Conservation (phyloP, 1,284 basidiomycete species). For the Tremellales sp. region DNA sequence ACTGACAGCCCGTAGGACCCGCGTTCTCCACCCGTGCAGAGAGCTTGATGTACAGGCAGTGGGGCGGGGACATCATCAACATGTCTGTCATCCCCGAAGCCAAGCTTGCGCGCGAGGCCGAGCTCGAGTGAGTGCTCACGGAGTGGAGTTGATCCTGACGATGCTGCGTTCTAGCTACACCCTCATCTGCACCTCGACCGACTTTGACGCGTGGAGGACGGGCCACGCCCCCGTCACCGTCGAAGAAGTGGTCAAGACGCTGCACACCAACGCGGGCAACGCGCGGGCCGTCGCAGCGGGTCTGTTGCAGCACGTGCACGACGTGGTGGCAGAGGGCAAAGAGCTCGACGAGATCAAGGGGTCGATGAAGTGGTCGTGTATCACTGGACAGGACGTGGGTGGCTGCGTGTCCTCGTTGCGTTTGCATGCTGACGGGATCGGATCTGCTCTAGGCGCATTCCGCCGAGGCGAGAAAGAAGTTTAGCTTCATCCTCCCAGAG, state of each 20-base stretch:
- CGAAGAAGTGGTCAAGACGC: slow-evolving; percentile 75
- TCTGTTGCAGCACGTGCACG: slow-evolving; percentile 73
- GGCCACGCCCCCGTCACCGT: slow-evolving; percentile 80
- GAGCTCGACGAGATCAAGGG: slow-evolving; percentile 66
- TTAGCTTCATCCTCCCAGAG: slow-evolving; percentile 72
- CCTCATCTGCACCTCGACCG: slow-evolving; percentile 82
- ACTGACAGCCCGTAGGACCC: slow-evolving; percentile 41
- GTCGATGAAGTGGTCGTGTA: slow-evolving; percentile 76
- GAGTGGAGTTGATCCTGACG: not conserved
- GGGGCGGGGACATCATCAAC: slow-evolving; percentile 93
- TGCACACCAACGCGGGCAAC: slow-evolving; percentile 77
- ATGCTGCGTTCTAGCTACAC: slow-evolving; percentile 64
- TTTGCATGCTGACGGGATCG: slow-evolving; percentile 9
- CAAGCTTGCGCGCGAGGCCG: slow-evolving; percentile 91
- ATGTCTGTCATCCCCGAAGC: slow-evolving; percentile 93
- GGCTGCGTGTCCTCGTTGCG: not conserved
- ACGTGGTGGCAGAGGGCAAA: slow-evolving; percentile 55
- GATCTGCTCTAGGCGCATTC: slow-evolving; percentile 52
- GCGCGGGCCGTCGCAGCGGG: slow-evolving; percentile 65
- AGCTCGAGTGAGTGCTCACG: slow-evolving; percentile 83
- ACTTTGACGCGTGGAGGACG: slow-evolving; percentile 87
- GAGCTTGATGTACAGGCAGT: slow-evolving; percentile 86
- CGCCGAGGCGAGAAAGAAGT: slow-evolving; percentile 65
- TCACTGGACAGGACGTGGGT: slow-evolving; percentile 61
- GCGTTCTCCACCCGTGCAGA: slow-evolving; percentile 79